Conservation (phyloP, 257 asterid genomes). For the Penstemon eatonii region DNA sequence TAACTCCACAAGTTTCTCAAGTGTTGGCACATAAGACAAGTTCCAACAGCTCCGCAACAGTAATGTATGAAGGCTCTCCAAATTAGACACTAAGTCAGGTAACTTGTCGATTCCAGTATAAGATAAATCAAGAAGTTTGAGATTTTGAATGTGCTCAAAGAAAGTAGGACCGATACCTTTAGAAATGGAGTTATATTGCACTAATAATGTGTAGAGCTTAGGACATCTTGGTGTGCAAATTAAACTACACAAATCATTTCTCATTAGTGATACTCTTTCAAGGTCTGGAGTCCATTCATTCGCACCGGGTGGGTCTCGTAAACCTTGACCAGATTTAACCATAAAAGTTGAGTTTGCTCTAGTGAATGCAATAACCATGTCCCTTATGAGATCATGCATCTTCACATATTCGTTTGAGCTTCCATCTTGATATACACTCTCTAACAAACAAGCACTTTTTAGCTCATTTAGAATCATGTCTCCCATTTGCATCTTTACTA, state of each 20-base stretch:
- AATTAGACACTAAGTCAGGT: slow-evolving; percentile 33
- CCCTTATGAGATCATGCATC: no score
- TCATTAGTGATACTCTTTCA: slow-evolving; percentile 39
- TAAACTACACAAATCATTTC: slow-evolving; percentile 34
- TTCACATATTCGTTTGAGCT: no score
- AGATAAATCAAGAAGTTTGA: slow-evolving; percentile 36
- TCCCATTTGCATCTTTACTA: slow-evolving; percentile 29
- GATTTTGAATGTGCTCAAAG: slow-evolving; percentile 28
- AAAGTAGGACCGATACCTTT: slow-evolving; percentile 27
- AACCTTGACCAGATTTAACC: slow-evolving; percentile 32
- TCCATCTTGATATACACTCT: neutral
- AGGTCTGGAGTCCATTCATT: slow-evolving; percentile 32
- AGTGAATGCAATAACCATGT: slow-evolving; percentile 35
- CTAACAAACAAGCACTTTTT: slow-evolving; percentile 25
- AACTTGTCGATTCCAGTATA: slow-evolving; percentile 29
- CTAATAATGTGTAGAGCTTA: slow-evolving; percentile 29
- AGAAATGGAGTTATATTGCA: slow-evolving; percentile 37
- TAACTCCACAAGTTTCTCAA: slow-evolving; percentile 29
- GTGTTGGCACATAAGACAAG: slow-evolving; percentile 27
- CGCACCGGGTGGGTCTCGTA: slow-evolving; percentile 22
- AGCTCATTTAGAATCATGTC: slow-evolving; percentile 29
- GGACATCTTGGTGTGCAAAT: slow-evolving; percentile 28
- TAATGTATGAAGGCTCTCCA: slow-evolving; percentile 31
- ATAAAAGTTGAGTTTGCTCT: slow-evolving; percentile 26
- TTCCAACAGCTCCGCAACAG: slow-evolving; percentile 41